phyloP scores from a whole-genome alignment of 2,329 filamentous ascomycete species.

The Ophiostoma himal-ulmi region DNA sequence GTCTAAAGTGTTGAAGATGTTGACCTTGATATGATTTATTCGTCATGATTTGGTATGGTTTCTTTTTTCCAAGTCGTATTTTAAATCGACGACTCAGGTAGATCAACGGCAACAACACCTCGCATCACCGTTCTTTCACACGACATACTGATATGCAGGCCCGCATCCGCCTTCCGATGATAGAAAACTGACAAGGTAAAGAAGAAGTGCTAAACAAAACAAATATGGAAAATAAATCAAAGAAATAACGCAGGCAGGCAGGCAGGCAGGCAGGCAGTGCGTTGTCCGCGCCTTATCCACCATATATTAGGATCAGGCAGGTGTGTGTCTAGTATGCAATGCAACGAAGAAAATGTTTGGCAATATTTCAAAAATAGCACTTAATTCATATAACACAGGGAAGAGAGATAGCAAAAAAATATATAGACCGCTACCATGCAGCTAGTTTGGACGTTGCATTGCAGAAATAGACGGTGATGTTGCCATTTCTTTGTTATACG shows the following conservation, averaged over 20 bases:
- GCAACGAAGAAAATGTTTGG: background rate
- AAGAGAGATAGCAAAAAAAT: background rate
- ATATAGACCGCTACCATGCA: background rate
- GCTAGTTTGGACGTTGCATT: too few relatives aligned
- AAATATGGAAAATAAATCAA: background rate
- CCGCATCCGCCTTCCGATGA: background rate
- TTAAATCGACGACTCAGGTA: background rate
- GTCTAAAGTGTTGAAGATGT: background rate
- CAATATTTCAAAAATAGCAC: background rate
- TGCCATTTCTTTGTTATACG: too few relatives aligned
- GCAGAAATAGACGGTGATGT: too few relatives aligned
- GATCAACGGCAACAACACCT: background rate
- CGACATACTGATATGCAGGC: background rate
- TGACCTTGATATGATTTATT: background rate
- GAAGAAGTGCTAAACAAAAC: background rate
- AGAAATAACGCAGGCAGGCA: background rate
- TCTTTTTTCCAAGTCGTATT: background rate
- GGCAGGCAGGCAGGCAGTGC: background rate
- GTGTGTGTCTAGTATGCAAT: slow-evolving; percentile 3
- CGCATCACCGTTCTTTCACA: background rate
- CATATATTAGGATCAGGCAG: background rate
- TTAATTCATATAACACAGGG: background rate
- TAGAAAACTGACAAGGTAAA: background rate
- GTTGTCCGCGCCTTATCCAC: background rate
- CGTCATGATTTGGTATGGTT: background rate